Evolutionary conservation across 495 filamentous ascomycete genomes (phyloP).

Genomic region (Aspergillus nanangensis): DNA sequence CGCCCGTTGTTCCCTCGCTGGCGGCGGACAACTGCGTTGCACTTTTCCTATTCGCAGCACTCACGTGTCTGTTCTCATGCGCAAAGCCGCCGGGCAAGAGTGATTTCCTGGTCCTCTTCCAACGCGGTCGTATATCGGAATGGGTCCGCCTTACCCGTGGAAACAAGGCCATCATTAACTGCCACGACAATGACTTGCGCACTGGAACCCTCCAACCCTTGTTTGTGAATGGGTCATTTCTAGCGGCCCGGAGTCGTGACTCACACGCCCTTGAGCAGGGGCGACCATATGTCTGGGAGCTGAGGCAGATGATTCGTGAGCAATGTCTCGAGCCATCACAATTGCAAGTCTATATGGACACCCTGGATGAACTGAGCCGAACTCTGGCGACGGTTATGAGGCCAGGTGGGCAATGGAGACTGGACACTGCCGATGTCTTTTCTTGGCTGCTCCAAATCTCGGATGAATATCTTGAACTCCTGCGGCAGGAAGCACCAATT

Average conservation of each 20-base stretch:
- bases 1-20: slow-evolving; percentile 18
- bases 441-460: slow-evolving; percentile 19
- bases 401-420: slow-evolving; percentile 3
- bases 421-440: slow-evolving; percentile 19
- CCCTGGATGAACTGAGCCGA: neutral
- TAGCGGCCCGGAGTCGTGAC: neutral
- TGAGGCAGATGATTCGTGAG: neutral
- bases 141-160: slow-evolving; percentile 37
- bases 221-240: neutral
- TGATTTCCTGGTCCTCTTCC: slow-evolving; percentile 27
- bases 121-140: slow-evolving; percentile 32
- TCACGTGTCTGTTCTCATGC: slow-evolving; percentile 23
- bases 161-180: neutral
- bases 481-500: slow-evolving; percentile 13
- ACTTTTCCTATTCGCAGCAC: slow-evolving; percentile 33
- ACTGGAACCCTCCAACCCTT: neutral
- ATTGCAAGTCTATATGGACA: neutral
- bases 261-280: neutral
- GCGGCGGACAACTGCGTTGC: slow-evolving; percentile 23
- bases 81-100: slow-evolving; percentile 10
- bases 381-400: slow-evolving; percentile 7
- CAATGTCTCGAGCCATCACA: neutral
- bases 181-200: neutral
- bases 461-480: slow-evolving; percentile 19
- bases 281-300: neutral